Percentiles rank a stretch among this genome's conserved stretches.
Evolutionary conservation across 805 yeast species (phyloP).

Genomic region (Saturnispora besseyi): DNA sequence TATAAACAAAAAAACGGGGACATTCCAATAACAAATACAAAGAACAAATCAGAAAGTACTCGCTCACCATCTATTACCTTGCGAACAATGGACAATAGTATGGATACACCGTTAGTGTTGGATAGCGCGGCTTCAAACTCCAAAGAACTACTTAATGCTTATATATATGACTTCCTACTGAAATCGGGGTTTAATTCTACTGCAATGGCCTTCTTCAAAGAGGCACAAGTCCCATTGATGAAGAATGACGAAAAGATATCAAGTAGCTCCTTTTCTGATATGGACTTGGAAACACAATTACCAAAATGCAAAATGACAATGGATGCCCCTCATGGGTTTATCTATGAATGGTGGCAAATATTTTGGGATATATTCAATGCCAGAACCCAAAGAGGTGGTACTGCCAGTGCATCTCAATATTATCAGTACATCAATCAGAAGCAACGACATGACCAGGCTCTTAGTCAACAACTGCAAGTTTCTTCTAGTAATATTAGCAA

Average conservation of each 20-base stretch:
- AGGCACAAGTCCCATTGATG: slow-evolving; percentile 57
- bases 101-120: slow-evolving; percentile 23
- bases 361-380: slow-evolving; percentile 93
- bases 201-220: slow-evolving; percentile 65
- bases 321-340: slow-evolving; percentile 82
- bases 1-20: background rate
- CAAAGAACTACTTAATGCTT: slow-evolving; percentile 64
- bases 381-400: slow-evolving; percentile 55
- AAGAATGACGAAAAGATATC: slow-evolving; percentile 22
- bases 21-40: background rate
- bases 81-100: slow-evolving; percentile 2
- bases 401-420: slow-evolving; percentile 60
- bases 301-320: slow-evolving; percentile 47
- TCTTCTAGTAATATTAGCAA: slow-evolving; percentile 3
- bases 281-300: slow-evolving; percentile 25
- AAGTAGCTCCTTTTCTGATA: background rate
- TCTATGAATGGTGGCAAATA: slow-evolving; percentile 93
- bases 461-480: slow-evolving; percentile 10
- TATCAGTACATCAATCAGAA: slow-evolving; percentile 52
- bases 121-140: slow-evolving; percentile 43
- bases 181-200: slow-evolving; percentile 66
- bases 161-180: slow-evolving; percentile 75
- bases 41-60: background rate
- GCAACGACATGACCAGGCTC: slow-evolving; percentile 42
- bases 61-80: too few species aligned